phyloP scores from a whole-genome alignment of 495 filamentous ascomycete genomes.

The Penicillium crystallinum region DNA sequence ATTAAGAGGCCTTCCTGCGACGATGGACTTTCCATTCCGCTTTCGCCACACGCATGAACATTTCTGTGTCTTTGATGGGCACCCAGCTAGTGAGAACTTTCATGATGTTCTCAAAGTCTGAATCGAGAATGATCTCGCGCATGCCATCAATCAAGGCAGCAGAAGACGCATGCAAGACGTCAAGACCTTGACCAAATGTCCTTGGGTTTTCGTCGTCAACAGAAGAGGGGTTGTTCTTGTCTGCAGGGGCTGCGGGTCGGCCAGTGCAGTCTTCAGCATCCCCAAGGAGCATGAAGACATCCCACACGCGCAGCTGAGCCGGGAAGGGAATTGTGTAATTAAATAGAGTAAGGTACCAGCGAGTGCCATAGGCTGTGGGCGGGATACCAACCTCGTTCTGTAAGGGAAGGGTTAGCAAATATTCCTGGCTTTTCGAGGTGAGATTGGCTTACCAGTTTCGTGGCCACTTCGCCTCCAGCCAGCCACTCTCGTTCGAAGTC shows the following conservation, averaged over 20 bases:
- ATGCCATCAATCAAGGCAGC: conserved; percentile 91
- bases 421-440: background rate
- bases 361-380: conserved; percentile 86
- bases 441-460: conserved; percentile 62
- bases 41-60: conserved; percentile 90
- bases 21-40: conserved; percentile 80
- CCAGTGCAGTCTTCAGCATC: conserved; percentile 47
- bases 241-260: conserved; percentile 29
- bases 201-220: conserved; percentile 11
- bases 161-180: conserved; percentile 85
- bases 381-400: conserved; percentile 76
- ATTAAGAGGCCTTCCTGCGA: conserved; percentile 37
- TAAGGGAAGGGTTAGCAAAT: conserved; percentile 8
- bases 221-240: conserved; percentile 28
- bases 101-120: conserved; percentile 97
- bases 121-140: conserved; percentile 83
- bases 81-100: conserved; percentile 95
- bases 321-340: conserved; percentile 95
- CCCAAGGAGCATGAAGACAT: conserved; percentile 96
- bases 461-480: conserved; percentile 63
- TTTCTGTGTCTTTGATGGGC: conserved; percentile 89
- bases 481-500: conserved; percentile 91
- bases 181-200: conserved; percentile 63
- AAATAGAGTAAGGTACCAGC: conserved; percentile 98
- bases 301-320: conserved; percentile 97